A percentile compares a stretch with the other conserved stretches of the same genome.
phyloP scores from a whole-genome alignment of 1,284 basidiomycete genomes.

The Meira nashicola region DNA sequence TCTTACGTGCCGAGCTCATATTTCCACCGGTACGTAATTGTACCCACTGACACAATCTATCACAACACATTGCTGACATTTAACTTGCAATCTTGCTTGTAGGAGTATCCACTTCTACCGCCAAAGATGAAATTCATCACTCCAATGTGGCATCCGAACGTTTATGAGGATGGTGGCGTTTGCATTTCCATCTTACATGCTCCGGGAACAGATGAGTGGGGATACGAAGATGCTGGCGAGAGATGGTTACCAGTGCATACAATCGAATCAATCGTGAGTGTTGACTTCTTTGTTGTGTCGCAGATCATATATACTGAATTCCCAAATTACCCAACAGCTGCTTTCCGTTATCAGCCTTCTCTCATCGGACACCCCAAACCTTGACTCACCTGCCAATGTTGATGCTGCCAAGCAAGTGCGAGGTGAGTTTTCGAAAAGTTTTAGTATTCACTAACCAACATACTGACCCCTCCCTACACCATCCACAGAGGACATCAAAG shows the following conservation, averaged over 20 bases:
- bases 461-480: not conserved
- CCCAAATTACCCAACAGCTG: conserved; percentile 64
- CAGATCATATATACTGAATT: not conserved
- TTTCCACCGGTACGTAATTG: conserved; percentile 33
- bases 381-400: conserved; percentile 93
- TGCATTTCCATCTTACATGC: conserved; percentile 96
- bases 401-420: conserved; percentile 63
- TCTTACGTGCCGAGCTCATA: conserved; percentile 48
- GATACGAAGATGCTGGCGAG: conserved; percentile 95
- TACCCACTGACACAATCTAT: not conserved
- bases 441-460: not conserved
- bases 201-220: conserved; percentile 94
- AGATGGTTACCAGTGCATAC: conserved; percentile 96
- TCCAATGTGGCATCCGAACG: conserved; percentile 98
- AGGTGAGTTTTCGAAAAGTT: conserved; percentile 10
- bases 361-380: conserved; percentile 84
- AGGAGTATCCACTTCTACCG: conserved; percentile 74
- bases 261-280: conserved; percentile 88
- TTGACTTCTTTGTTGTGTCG: not conserved
- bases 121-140: conserved; percentile 95
- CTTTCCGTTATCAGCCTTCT: conserved; percentile 92
- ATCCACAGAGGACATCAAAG: conserved; percentile 38
- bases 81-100: not conserved
- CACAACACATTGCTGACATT: too few relatives aligned
- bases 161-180: conserved; percentile 77